Evolutionary conservation across 2,329 filamentous ascomycete species (phyloP).

Genomic region (Chaetomium strumarium): DNA sequence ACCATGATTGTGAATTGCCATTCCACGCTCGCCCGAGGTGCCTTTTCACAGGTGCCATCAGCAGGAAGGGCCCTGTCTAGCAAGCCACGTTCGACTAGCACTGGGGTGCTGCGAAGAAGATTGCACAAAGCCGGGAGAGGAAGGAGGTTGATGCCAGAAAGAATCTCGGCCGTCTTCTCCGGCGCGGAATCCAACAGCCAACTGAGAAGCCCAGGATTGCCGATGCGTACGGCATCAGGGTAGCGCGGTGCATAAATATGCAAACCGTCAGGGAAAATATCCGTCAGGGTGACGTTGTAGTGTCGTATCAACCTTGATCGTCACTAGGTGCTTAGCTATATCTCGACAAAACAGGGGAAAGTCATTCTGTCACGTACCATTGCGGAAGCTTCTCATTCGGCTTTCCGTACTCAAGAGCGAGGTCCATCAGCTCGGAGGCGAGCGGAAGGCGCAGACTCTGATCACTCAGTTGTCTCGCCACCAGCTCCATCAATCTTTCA

Average conservation of each 20-base stretch:
- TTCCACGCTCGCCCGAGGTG: not conserved
- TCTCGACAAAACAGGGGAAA: too few species aligned
- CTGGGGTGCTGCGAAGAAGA: not conserved
- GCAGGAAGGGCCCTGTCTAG: not conserved
- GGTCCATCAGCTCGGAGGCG: not conserved
- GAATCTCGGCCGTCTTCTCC: too few species aligned
- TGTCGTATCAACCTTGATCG: too few species aligned
- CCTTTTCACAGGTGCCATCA: not conserved
- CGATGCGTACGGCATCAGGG: too few species aligned
- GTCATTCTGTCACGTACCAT: slow-evolving; percentile 5
- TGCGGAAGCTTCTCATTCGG: not conserved
- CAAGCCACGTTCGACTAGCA: not conserved
- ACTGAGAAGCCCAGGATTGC: too few species aligned
- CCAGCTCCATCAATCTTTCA: not conserved
- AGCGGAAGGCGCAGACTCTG: not conserved
- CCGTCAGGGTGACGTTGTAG: too few species aligned
- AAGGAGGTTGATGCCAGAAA: too few species aligned
- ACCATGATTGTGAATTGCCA: not conserved
- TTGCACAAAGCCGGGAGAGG: not conserved
- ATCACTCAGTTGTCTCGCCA: not conserved
- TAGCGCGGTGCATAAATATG: not conserved
- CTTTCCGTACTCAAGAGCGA: not conserved
- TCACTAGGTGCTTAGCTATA: too few species aligned
- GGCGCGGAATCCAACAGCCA: too few species aligned
- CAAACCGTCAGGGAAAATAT: too few species aligned